Conservation (phyloP, 495 filamentous ascomycete genomes). For the Trichoderma reesei region DNA sequence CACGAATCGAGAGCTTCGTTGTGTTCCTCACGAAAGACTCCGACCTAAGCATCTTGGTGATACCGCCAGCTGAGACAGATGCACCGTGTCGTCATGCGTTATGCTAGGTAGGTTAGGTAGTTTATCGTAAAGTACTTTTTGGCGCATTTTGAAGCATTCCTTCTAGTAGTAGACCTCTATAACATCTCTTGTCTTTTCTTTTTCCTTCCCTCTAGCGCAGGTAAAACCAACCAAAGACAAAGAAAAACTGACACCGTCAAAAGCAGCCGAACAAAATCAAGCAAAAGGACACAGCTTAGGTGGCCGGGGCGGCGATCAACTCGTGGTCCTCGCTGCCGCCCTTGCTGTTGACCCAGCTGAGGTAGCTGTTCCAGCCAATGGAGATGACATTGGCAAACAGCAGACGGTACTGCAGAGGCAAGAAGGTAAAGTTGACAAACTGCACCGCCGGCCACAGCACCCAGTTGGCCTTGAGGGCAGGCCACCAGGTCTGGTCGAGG, state of each 20-base stretch:
- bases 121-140: background rate
- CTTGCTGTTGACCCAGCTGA: conserved; percentile 69
- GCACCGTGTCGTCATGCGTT: conserved; percentile 1
- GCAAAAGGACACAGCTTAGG: background rate
- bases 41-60: background rate
- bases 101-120: too few species aligned
- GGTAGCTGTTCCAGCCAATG: conserved; percentile 90
- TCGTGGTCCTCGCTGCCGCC: background rate
- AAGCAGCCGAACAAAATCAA: background rate
- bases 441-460: conserved; percentile 92
- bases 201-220: background rate
- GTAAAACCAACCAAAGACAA: background rate
- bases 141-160: background rate
- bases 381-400: conserved; percentile 79
- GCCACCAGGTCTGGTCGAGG: conserved; percentile 53
- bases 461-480: conserved; percentile 73
- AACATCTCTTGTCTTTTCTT: background rate
- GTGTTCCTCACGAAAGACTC: background rate
- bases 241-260: background rate
- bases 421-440: conserved; percentile 78
- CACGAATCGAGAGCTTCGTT: background rate
- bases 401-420: conserved; percentile 77
- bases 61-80: background rate
- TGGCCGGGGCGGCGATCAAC: background rate
- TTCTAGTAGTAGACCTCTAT: conserved; percentile 2